phyloP scores from a whole-genome alignment of 2,329 filamentous ascomycete species.

The Arthroderma sp. region DNA sequence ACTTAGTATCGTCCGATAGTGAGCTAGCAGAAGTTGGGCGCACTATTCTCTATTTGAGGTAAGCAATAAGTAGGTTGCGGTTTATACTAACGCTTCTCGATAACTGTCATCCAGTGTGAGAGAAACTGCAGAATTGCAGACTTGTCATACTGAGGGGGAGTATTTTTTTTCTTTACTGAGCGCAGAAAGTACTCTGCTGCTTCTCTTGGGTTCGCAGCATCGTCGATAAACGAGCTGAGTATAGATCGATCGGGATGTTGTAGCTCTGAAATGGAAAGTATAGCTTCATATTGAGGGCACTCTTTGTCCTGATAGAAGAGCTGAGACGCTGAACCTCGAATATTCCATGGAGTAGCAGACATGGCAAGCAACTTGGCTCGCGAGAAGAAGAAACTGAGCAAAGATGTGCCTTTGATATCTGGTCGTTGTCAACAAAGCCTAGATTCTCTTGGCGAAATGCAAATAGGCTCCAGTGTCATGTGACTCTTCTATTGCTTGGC shows the following conservation, averaged over 20 bases:
- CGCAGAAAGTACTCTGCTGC: constrained; percentile 10
- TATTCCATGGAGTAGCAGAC: constrained; percentile 7
- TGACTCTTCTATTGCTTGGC: too few species aligned
- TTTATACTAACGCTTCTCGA: constrained; percentile 9
- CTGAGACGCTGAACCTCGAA: constrained; percentile 11
- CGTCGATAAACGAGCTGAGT: constrained; percentile 9
- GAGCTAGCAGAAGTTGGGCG: constrained; percentile 6
- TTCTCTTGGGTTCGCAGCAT: constrained; percentile 8
- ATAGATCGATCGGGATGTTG: constrained; percentile 12
- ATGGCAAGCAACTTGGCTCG: too few species aligned
- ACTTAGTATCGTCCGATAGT: constrained; percentile 5
- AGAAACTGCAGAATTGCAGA: constrained; percentile 4
- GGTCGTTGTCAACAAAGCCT: too few species aligned
- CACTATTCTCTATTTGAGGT: constrained; percentile 3
- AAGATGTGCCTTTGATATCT: too few species aligned
- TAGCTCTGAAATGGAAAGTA: constrained; percentile 9
- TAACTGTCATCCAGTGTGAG: constrained; percentile 8
- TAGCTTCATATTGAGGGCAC: constrained; percentile 9
- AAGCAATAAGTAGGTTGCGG: background rate
- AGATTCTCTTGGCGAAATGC: too few species aligned
- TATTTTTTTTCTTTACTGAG: background rate
- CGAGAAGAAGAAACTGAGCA: too few species aligned
- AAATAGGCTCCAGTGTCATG: too few species aligned
- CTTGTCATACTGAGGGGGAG: background rate
- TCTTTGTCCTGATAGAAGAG: constrained; percentile 11